Evolutionary conservation across 2,329 filamentous ascomycete genomes (phyloP), one percentile per base, ranked within the genome.

Genomic region (Botrytis byssoidea): DNA sequence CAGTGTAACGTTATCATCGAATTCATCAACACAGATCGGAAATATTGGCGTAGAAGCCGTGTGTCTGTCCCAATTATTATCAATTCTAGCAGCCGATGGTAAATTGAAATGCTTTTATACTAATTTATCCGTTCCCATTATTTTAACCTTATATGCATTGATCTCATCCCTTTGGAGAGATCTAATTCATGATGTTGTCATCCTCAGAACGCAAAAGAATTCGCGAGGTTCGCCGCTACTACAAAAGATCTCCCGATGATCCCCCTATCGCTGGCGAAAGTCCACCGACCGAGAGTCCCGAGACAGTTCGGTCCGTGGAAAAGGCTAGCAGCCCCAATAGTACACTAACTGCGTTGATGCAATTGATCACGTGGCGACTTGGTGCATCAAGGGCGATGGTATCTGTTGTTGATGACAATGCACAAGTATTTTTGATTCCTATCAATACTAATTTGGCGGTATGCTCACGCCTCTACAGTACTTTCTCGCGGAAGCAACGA

Each of bases 401-500:
- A 32, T 84, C 83, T 42, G 79, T 87, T 55, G 82, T 86, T 57
- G 83, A 84, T 73, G 75, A 79, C 14, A 64, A 74, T 61, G 68
- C 42, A 57, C 75, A 76, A 51, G 74, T 75, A 74, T 42, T 57
- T 68, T 7, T 6, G n/a, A 48, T n/a, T 44, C 42, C n/a, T 40
- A 37, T 63, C 42, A n/a, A 65, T 8, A 46, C n/a, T n/a, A 20
- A 22, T 16, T 37, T 29, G 16, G 64, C 20, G 42, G 22, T 18
- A 22, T 32, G 29, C 37, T 66, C 46, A 61, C 29, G 1, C 79
- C 48, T 22, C 51, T 78, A 32, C 83, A 87, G 79, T 85, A 83
- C 70, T 82, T 87, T 71, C 81, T 88, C 46, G 85, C 85, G 55
- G 85, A 87, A 76, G 83, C 84, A 2, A 86, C 86, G 3, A 81